phyloP scores from a whole-genome alignment of 768 basidiomycete genomes.

The Hypsizygus marmoreus region DNA sequence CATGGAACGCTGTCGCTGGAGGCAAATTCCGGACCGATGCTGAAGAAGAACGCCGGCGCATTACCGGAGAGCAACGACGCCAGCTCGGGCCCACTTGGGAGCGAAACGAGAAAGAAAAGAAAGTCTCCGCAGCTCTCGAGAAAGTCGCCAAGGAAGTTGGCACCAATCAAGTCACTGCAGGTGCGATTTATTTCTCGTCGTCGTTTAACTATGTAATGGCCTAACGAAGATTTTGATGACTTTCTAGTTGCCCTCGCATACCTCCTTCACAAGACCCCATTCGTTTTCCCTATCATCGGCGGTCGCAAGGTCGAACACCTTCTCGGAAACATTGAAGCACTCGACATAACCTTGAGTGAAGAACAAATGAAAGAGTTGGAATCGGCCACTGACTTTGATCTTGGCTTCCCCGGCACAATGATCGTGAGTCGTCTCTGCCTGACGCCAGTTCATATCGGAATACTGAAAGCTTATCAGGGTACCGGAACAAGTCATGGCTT shows the following conservation, averaged over 20 bases:
- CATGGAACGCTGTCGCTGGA: conserved; percentile 25
- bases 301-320: conserved; percentile 56
- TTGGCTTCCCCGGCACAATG: conserved; percentile 42
- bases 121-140: conserved; percentile 35
- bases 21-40: conserved; percentile 54
- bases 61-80: conserved; percentile 27
- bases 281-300: conserved; percentile 54
- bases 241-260: conserved; percentile 52
- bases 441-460: no score
- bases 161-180: conserved; percentile 31
- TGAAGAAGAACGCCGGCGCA: conserved; percentile 23
- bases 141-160: conserved; percentile 41
- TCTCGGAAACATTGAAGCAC: conserved; percentile 49
- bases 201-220: conserved; percentile 8
- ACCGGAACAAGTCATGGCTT: neutral
- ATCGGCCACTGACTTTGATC: conserved; percentile 40
- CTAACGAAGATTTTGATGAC: neutral
- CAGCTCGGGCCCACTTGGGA: conserved; percentile 27
- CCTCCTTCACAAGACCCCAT: conserved; percentile 54
- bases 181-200: conserved; percentile 1
- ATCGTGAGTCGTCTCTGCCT: neutral
- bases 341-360: conserved; percentile 44
- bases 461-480: neutral
- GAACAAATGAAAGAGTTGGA: conserved; percentile 52
- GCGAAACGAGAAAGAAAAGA: conserved; percentile 33